Evolutionary conservation across 192 early-diverging fungal species (phyloP), one percentile per base, ranked within the genome.

Genomic region (Lunasporangiospora selenospora): DNA sequence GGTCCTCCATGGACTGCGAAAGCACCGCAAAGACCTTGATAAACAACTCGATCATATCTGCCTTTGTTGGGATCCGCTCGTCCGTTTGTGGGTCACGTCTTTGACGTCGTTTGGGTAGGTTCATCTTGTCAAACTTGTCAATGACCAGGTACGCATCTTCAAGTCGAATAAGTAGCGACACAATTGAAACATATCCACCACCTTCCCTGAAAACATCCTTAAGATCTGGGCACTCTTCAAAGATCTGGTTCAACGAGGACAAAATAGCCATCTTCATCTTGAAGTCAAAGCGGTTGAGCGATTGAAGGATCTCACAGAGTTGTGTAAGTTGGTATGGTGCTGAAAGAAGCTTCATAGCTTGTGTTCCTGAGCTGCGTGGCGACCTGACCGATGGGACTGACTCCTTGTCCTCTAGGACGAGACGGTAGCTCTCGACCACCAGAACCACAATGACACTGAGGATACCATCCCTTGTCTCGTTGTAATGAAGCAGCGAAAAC

Each of bases 171-270:
- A 88, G 51, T 12, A 84, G 76, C 3, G 86, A 88, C 3, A 87
- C 77, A 15, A 89, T 62, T 16, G 81, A 82, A 16, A 87, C 75
- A 48, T 84, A 89, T 23, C 88, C 88, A 6, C 87, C 86, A 31
- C 67, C 73, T 34, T 75, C 66, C 31, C 87, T 77, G 39, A 89
- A 89, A 21, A 82, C 83, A 44, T 83, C 80, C 32, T 77, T 67
- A 36, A 84, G 80, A 19, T 75, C 70, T 0, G 79, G 61, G 42
- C 80, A 83, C 8, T 79, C 66, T 19, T 54, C 30, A 33, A 88
- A 76, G 3, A 84, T 76, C 4, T 81, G 67, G 32, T 75, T 81
- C 32, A 88, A 79, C 0, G 80, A 60, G 16, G 64, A 78, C 12
- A 88, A 47, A 10, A 88, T 82, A 12, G 85, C 82, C 32, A 83